These are phyloP conservation scores for Penicillium decumbens DNA, from an alignment of 2,329 filamentous ascomycete genomes.

Conservation along the genomic window DNA sequence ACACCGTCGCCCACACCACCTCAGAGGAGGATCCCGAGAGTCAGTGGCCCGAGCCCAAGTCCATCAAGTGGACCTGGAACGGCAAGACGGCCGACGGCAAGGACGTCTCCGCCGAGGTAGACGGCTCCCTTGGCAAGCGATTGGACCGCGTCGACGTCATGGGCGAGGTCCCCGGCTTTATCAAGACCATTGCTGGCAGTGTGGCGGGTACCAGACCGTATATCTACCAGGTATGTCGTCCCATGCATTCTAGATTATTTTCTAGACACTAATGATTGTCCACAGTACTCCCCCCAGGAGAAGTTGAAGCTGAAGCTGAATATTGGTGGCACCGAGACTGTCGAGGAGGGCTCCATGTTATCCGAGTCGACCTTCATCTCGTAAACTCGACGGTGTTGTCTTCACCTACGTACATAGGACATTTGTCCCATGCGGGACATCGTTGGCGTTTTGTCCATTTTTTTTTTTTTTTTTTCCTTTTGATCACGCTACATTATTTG, in stretches of 20 bases:
- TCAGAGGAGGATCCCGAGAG: conserved; percentile 69
- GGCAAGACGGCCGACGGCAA: conserved; percentile 75
- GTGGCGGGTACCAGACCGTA: conserved; percentile 93
- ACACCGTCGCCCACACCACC: conserved; percentile 64
- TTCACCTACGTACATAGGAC: conserved; percentile 28
- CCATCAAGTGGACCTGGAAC: conserved; percentile 70
- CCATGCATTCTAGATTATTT: background rate
- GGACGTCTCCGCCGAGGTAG: conserved; percentile 63
- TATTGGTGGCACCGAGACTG: conserved; percentile 71
- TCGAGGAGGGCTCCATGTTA: conserved; percentile 75
- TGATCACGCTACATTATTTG: conserved; percentile 30
- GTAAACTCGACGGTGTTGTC: conserved; percentile 31
- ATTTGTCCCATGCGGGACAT: conserved; percentile 18
- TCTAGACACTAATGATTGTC: background rate
- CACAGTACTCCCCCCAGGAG: conserved; percentile 63
- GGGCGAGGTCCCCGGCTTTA: conserved; percentile 90
- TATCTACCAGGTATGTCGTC: conserved; percentile 76
- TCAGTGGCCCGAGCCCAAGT: conserved; percentile 82
- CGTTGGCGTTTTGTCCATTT: conserved; percentile 25
- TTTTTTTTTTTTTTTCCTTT: conserved; percentile 20
- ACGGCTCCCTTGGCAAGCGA: conserved; percentile 63
- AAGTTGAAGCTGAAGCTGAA: conserved; percentile 75
- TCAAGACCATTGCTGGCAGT: conserved; percentile 86
- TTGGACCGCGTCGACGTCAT: conserved; percentile 89
- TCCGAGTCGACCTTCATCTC: conserved; percentile 96